Percentiles rank a stretch among this genome's conserved stretches.
Evolutionary conservation across 2,329 filamentous ascomycete genomes (phyloP).

Genomic region (Fonsecaea multimorphosa): DNA sequence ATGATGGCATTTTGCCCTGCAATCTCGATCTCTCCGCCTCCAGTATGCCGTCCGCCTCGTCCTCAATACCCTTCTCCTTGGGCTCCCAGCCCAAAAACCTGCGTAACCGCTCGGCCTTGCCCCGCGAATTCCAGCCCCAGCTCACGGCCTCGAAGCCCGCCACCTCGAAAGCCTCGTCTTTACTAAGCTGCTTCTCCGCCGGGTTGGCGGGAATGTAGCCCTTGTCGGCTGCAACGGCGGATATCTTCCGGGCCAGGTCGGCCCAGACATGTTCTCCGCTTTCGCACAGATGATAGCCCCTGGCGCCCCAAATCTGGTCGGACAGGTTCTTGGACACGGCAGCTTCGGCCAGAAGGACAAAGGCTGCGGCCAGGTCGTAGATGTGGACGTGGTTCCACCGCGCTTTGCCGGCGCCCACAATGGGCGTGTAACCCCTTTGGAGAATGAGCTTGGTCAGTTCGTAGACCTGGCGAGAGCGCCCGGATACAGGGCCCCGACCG

Average conservation of each 20-base stretch:
- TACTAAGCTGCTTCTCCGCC: conserved; percentile 45
- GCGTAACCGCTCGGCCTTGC: conserved; percentile 60
- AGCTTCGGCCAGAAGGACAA: conserved; percentile 60
- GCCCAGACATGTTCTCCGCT: conserved; percentile 68
- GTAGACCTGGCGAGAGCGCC: conserved; percentile 63
- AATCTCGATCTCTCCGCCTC: conserved; percentile 48
- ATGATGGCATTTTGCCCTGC: conserved; percentile 1
- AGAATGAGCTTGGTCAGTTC: conserved; percentile 59
- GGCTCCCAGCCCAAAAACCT: conserved; percentile 66
- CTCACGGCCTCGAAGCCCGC: conserved; percentile 56
- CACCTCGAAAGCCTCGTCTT: conserved; percentile 54
- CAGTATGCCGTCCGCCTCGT: conserved; percentile 61
- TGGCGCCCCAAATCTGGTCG: conserved; percentile 48
- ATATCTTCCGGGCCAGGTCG: conserved; percentile 63
- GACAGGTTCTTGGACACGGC: conserved; percentile 52
- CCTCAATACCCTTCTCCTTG: conserved; percentile 55
- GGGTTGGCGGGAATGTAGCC: conserved; percentile 55
- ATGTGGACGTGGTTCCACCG: conserved; percentile 68
- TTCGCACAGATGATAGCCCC: conserved; percentile 69
- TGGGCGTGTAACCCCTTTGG: conserved; percentile 57
- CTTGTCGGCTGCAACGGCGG: conserved; percentile 61
- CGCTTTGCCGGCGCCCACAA: conserved; percentile 62
- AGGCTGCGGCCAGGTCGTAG: conserved; percentile 62
- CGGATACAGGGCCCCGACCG: conserved; percentile 63
- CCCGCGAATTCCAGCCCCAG: conserved; percentile 68